A percentile compares a stretch with the other conserved stretches of the same genome.
Conservation (phyloP, 306 rosid genomes). For the Cucumis hystrix region DNA sequence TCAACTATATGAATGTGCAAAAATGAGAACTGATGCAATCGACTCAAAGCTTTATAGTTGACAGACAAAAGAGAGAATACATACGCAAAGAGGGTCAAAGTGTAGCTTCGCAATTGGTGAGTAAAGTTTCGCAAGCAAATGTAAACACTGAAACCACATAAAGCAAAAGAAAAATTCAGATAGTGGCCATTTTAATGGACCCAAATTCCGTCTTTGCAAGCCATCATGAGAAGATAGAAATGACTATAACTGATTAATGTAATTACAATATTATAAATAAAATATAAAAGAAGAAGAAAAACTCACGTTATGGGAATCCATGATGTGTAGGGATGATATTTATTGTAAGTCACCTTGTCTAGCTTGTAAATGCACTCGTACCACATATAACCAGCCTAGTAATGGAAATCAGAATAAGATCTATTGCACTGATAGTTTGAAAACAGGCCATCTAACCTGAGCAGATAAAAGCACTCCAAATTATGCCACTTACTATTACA, state of each 20-base stretch:
- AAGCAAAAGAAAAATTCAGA: conserved; percentile 1
- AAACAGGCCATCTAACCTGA: not conserved
- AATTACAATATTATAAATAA: not conserved
- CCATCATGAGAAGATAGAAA: not conserved
- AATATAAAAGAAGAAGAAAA: not conserved
- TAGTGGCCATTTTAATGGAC: not conserved
- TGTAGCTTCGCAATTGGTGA: conserved; percentile 71
- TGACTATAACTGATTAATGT: not conserved
- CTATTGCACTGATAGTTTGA: not conserved
- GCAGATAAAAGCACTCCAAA: not conserved
- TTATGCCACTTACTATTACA: conserved; percentile 51
- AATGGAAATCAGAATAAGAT: conserved; percentile 17
- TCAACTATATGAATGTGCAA: conserved; percentile 7
- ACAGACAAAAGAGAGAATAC: conserved; percentile 25
- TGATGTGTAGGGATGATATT: conserved; percentile 91
- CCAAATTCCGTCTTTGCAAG: not conserved
- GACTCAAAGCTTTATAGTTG: not conserved
- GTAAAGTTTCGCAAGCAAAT: conserved; percentile 87
- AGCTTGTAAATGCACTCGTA: conserved; percentile 86
- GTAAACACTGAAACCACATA: conserved; percentile 58
- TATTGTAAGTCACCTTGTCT: conserved; percentile 93
- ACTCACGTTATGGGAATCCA: conserved; percentile 98
- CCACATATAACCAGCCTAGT: conserved; percentile 92
- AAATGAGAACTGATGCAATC: not conserved
- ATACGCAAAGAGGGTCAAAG: conserved; percentile 86